Evolutionary conservation across 1,284 basidiomycete species (phyloP).

Genomic region (Irpex rosettiformis): DNA sequence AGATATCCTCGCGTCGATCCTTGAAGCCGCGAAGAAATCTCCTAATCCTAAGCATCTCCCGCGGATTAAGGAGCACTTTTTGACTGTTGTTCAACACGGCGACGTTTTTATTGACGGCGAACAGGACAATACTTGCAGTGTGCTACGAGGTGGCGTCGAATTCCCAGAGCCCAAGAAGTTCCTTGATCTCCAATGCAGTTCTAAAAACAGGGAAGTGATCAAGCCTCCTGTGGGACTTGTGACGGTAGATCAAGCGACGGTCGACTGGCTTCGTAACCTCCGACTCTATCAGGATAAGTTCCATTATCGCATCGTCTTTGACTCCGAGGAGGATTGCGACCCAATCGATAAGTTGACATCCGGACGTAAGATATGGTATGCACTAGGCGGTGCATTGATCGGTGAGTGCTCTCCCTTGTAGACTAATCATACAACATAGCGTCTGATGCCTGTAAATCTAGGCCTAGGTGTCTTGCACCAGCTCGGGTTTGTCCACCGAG

Average conservation of each 20-base stretch:
- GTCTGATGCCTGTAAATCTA: background rate
- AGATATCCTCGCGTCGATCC: background rate
- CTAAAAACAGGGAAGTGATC: background rate
- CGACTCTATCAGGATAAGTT: background rate
- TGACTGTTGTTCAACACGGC: background rate
- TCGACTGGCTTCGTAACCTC: background rate
- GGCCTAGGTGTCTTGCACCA: too few relatives aligned
- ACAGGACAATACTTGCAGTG: background rate
- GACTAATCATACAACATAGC: too few relatives aligned
- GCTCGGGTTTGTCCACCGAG: constrained; percentile 4
- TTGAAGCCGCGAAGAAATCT: background rate
- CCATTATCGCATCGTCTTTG: constrained; percentile 8
- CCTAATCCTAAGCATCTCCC: background rate
- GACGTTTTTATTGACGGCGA: background rate
- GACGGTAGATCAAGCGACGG: background rate
- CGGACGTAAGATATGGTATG: background rate
- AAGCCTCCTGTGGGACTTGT: background rate
- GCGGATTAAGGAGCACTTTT: background rate
- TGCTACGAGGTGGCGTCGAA: background rate
- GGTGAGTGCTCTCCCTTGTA: too few relatives aligned
- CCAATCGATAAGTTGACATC: background rate
- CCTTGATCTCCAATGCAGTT: background rate
- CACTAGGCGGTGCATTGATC: background rate
- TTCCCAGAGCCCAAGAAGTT: background rate
- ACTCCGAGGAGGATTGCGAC: background rate